Conservation (phyloP, 371 early-diverging fungal genomes). For the Paramicrosporidium saccamoebae region DNA sequence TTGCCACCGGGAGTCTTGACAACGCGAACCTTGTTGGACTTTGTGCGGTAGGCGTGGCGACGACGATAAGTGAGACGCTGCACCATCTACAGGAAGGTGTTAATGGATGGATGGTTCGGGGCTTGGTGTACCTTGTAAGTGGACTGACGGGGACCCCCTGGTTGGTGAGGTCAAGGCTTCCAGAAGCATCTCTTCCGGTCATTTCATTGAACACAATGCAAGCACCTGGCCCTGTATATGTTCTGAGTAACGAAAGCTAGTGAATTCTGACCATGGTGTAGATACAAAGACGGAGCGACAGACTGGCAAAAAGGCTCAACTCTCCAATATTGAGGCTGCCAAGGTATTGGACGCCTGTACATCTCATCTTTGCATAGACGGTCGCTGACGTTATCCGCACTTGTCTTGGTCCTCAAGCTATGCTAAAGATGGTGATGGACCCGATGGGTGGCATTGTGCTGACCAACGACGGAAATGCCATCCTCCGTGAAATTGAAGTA, state of each 20-base stretch:
- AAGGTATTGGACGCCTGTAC: constrained; percentile 18
- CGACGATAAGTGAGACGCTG: constrained; percentile 91
- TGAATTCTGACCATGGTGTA: constrained; percentile 4
- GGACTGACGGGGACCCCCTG: too few species aligned
- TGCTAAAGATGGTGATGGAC: constrained; percentile 99
- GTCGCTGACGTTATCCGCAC: constrained; percentile 94
- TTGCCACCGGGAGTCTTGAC: constrained; percentile 93
- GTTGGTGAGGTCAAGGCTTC: too few species aligned
- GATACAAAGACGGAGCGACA: constrained; percentile 79
- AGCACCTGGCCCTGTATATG: neutral
- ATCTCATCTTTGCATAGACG: constrained; percentile 14
- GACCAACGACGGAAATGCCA: constrained; percentile 99
- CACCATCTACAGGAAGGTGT: neutral
- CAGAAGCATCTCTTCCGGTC: too few species aligned
- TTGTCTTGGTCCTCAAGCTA: constrained; percentile 94
- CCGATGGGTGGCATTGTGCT: constrained; percentile 98
- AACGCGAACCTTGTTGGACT: constrained; percentile 74
- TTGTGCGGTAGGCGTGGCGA: constrained; percentile 91
- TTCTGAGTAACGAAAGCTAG: neutral
- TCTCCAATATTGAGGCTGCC: constrained; percentile 83
- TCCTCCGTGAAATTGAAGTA: constrained; percentile 96
- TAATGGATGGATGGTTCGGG: too few species aligned
- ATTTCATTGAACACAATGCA: neutral
- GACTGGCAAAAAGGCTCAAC: constrained; percentile 77
- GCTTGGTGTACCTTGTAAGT: too few species aligned